Base-by-base conservation (phyloP, 371 early-diverging fungal genomes). In the Mucor racemosus region DNA sequence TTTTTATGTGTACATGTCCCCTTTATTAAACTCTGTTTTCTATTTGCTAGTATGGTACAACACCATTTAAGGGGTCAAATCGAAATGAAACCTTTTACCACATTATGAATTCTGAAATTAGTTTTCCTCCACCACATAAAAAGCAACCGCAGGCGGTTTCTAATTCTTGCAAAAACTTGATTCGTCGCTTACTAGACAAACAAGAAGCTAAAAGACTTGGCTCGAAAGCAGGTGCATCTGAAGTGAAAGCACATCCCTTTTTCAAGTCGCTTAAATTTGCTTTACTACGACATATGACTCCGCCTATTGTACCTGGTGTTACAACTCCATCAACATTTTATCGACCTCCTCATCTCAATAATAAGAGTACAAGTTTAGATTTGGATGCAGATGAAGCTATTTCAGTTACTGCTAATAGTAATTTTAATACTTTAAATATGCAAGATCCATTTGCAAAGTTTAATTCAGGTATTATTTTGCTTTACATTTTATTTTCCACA, bases 181-280 rank as follows among this genome's bases (percentile, higher is more conserved):
- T 97, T 38, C 84, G 88, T 15, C 86, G 91, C 41, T 81, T 97
- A 21, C 77, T 97, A 44, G 77, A 85, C 67, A 96, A 96, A 76
- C 90, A 89, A 72, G 95, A 95, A 71, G 76, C 83, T 46, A 84
- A 86, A 58, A 80, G 97, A 8, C 77, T 97, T 26, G 97, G 97
- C 6, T 86, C 90, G 26, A 84, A 84, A 31, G 87, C 91, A 3
- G 97, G 97, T 11, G 97, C 98, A 2, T 88, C 94, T 7, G 97
- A 98, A 71, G 91, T 99, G 53, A 97, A 96, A 75, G 80, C 81
- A n/a, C 97, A 99, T 74, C 81, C 90, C 39, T 97, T 95, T 74
- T 99, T 99, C 81, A 91, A 90, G 70, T 87, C 85, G 44, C 84
- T 94, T 42, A 91, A 95, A 59, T 99, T 96, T 94, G 95, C 96